Percentiles rank a stretch among this genome's conserved stretches.
Evolutionary conservation across 495 filamentous ascomycete genomes (phyloP).

Genomic region (Xylaria grammica): DNA sequence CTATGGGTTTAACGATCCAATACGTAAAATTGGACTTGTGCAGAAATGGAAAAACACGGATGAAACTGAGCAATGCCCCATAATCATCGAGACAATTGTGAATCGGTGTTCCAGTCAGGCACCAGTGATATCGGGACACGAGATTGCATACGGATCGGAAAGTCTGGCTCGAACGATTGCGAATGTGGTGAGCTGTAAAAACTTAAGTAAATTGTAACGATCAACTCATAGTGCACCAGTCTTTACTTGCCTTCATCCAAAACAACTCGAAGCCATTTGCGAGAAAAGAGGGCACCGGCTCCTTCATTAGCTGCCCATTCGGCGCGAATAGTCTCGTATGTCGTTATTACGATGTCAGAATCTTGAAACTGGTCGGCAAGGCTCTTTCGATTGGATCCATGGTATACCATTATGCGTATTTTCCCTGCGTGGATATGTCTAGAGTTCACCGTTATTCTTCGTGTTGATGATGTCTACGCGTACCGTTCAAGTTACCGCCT

Average conservation of each 20-base stretch:
- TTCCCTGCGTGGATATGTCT: background rate
- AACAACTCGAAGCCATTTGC: conserved; percentile 19
- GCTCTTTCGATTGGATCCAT: background rate
- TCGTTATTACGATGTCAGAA: background rate
- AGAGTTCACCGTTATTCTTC: background rate
- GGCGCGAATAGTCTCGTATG: background rate
- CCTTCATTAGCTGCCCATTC: background rate
- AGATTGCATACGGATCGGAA: background rate
- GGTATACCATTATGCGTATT: background rate
- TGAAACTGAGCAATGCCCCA: conserved; percentile 20
- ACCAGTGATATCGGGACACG: conserved; percentile 15
- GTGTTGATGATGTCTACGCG: too few species aligned
- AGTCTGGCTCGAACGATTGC: background rate
- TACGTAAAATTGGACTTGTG: conserved; percentile 18
- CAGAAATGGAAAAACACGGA: conserved; percentile 20
- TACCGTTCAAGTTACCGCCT: too few species aligned
- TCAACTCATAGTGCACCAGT: background rate
- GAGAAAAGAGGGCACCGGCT: conserved; percentile 12
- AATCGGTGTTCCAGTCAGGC: conserved; percentile 25
- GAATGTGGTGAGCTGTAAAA: conserved; percentile 1
- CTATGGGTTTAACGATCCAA: conserved; percentile 1
- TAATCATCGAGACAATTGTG: conserved; percentile 23
- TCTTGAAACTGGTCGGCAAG: background rate
- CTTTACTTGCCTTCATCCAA: conserved; percentile 23
- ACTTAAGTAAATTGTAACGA: background rate